Base-by-base conservation (phyloP, 208 protist species). In the Herpetomonas muscarum region DNA sequence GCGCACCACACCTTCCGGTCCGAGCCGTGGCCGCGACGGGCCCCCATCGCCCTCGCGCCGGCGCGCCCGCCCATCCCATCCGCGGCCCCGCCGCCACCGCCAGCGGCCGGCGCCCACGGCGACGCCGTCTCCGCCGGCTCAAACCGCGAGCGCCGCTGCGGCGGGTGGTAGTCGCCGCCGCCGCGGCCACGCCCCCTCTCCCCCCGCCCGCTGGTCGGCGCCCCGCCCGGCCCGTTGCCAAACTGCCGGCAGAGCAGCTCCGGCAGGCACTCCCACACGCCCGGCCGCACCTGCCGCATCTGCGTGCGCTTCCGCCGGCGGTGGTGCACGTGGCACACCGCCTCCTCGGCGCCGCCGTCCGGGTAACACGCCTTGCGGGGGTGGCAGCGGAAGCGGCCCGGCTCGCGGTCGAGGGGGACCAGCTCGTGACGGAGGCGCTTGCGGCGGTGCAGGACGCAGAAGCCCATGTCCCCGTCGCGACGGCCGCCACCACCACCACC, bases 1-100 rank as follows among this genome's bases (percentile, higher is more conserved):
- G 82, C 82, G 36, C 88, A 94, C 77, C 84, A 86, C 34, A 82
- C 82, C 63, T 83, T 89, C 12, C 65, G 74, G 67, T 71, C 57
- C 56, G 55, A 44, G 44, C 54, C 50, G 42, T 42, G 52, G 24
- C 65, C 55, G 51, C 74, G 47, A 15, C 63, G 63, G 29, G 61
- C 47, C 22, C 58, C 53, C 41, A 48, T 39, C 3, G 55, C 61
- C 10, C 32, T 45, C 19, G 32, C 68, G 13, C 51, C 47, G 4
- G 37, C 25, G 1, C 21, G 55, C 1, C 26, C 52, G 1, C 47
- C 34, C 17, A 50, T 13, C 48, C 36, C 64, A 6, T 61, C 44
- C 19, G 19, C 55, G 15, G 45, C 30, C 3, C 42, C 36, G 13
- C 25, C 47, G 15, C 37, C 47, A 48, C 57, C 32, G 24, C 24